phyloP scores from a whole-genome alignment of 306 rosid genomes.

The Begonia loranthoides region DNA sequence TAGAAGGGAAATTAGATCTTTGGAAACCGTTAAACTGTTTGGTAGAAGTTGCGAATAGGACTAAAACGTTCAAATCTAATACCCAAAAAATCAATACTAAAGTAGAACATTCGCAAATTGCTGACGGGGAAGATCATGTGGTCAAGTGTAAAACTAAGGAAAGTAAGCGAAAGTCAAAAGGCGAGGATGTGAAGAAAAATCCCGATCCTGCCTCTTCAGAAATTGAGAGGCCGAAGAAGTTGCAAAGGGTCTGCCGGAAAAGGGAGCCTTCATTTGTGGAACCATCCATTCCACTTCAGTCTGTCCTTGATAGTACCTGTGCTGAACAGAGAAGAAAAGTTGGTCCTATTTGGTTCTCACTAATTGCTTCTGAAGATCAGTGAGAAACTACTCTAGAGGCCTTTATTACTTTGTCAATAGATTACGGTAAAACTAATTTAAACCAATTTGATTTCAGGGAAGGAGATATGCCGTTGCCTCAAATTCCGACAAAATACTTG shows the following conservation, averaged over 20 bases:
- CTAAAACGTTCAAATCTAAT: constrained; percentile 63
- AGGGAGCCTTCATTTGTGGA: constrained; percentile 40
- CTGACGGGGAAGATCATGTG: constrained; percentile 27
- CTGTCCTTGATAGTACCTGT: constrained; percentile 39
- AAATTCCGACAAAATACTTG: constrained; percentile 38
- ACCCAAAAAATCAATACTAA: constrained; percentile 44
- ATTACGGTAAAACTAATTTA: neutral
- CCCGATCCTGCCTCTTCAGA: constrained; percentile 28
- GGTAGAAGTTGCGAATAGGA: constrained; percentile 88
- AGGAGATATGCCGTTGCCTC: constrained; percentile 50
- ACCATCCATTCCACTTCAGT: constrained; percentile 35
- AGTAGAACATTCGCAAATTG: constrained; percentile 27
- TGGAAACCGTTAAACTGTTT: constrained; percentile 88
- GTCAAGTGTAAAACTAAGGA: constrained; percentile 52
- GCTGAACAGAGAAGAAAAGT: constrained; percentile 29
- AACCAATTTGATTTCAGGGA: constrained; percentile 40
- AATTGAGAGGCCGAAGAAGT: constrained; percentile 40
- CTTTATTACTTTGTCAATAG: neutral
- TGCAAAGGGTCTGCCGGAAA: constrained; percentile 56
- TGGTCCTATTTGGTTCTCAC: constrained; percentile 76
- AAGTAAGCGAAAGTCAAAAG: constrained; percentile 43
- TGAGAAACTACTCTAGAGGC: constrained; percentile 22
- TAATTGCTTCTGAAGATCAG: constrained; percentile 63
- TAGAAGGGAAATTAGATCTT: constrained; percentile 66
- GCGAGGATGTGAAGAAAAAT: constrained; percentile 45